These are phyloP conservation scores for Acanthamoeba lenticulata DNA, from an alignment of 208 protist species.

Conservation along the genomic window DNA sequence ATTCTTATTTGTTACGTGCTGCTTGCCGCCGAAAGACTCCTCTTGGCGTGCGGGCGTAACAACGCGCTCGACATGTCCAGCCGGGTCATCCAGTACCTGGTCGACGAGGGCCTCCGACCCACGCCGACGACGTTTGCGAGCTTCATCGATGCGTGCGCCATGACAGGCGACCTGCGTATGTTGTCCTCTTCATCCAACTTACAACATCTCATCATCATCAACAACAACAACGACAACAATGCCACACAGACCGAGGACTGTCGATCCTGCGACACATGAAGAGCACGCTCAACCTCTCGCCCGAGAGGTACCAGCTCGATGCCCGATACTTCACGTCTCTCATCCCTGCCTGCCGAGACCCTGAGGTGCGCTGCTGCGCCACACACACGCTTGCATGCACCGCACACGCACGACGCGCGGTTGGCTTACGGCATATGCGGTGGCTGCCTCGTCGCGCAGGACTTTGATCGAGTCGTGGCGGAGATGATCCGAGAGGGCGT, in stretches of 20 bases:
- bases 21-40: background rate
- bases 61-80: background rate
- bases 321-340: background rate
- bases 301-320: background rate
- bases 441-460: background rate
- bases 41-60: background rate
- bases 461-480: conserved; percentile 7
- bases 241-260: background rate
- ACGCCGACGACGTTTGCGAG: background rate
- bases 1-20: background rate
- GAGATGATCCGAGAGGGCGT: background rate
- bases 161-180: background rate
- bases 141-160: background rate
- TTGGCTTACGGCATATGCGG: too few species aligned
- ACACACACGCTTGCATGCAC: too few species aligned
- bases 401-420: too few species aligned
- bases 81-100: background rate
- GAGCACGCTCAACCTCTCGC: background rate
- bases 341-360: background rate
- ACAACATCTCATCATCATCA: background rate
- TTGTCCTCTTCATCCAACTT: background rate
- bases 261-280: background rate
- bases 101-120: background rate
- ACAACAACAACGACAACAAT: background rate
- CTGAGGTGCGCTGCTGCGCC: background rate